Evolutionary conservation across 345 rosid genomes (phyloP).

Genomic region (Adansonia digitata): DNA sequence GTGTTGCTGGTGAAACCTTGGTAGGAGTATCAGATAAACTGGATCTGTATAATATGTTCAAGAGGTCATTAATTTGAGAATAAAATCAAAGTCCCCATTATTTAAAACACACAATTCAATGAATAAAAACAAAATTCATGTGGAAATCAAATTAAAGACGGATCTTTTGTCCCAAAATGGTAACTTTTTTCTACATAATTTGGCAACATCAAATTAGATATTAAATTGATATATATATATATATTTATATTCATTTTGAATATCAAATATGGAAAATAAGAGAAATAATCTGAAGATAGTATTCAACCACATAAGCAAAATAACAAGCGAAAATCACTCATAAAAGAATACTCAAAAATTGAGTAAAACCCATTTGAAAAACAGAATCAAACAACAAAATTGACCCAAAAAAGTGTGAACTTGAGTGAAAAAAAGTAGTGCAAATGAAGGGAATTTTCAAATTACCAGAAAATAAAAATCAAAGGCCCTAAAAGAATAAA

Average conservation of each 20-base stretch:
- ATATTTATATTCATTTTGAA: neutral
- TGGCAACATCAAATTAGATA: neutral
- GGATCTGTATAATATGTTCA: constrained; percentile 49
- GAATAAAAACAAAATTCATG: neutral
- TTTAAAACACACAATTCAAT: constrained; percentile 12
- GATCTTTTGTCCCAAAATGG: constrained; percentile 18
- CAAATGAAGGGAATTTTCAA: too few relatives aligned
- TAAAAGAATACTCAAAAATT: neutral
- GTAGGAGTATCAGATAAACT: constrained; percentile 64
- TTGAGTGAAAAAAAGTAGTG: neutral
- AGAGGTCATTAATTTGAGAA: constrained; percentile 1
- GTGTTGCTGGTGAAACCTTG: constrained; percentile 67
- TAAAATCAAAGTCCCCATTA: constrained; percentile 12
- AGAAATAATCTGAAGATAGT: neutral
- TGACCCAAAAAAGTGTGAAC: neutral
- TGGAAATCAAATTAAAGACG: constrained; percentile 8
- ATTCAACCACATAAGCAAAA: neutral
- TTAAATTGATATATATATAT: neutral
- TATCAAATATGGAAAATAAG: neutral
- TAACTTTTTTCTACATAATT: neutral
- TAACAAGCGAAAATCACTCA: neutral
- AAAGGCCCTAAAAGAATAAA: neutral
- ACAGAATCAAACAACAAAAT: neutral
- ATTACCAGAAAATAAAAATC: neutral
- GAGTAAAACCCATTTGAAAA: neutral